Conservation (phyloP, 2,329 filamentous ascomycete species). For the Colletotrichum orchidophilum region DNA sequence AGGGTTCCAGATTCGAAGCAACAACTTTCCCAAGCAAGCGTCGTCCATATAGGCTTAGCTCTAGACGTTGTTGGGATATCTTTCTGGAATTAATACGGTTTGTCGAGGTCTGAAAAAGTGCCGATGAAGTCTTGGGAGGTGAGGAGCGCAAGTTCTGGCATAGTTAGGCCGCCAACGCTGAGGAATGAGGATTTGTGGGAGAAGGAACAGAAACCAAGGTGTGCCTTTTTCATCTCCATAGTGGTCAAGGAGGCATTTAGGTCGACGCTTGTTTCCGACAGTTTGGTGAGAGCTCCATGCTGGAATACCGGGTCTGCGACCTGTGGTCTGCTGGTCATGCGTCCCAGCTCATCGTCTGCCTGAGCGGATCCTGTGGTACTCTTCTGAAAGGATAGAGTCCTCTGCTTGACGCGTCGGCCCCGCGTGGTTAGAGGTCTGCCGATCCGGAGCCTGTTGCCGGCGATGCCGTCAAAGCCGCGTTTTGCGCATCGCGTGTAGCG, state of each 20-base stretch:
- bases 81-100: not conserved
- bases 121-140: not conserved
- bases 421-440: conserved; percentile 38
- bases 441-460: conserved; percentile 43
- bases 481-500: conserved; percentile 42
- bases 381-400: not conserved
- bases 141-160: not conserved
- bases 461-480: conserved; percentile 40
- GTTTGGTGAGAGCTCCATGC: not conserved
- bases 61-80: not conserved
- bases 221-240: not conserved
- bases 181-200: not conserved
- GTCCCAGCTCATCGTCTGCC: too few species aligned
- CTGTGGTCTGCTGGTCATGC: not conserved
- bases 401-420: not conserved
- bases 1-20: not conserved
- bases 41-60: too few species aligned
- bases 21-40: not conserved
- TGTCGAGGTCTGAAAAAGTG: not conserved
- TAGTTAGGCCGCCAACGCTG: not conserved
- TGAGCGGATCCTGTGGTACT: not conserved
- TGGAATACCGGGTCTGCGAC: not conserved
- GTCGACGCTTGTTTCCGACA: conserved; percentile 38
- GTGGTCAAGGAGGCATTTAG: conserved; percentile 25
- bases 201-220: conserved; percentile 3